phyloP scores from a whole-genome alignment of 164 flowering plant species.

The Taxillus chinensis region DNA sequence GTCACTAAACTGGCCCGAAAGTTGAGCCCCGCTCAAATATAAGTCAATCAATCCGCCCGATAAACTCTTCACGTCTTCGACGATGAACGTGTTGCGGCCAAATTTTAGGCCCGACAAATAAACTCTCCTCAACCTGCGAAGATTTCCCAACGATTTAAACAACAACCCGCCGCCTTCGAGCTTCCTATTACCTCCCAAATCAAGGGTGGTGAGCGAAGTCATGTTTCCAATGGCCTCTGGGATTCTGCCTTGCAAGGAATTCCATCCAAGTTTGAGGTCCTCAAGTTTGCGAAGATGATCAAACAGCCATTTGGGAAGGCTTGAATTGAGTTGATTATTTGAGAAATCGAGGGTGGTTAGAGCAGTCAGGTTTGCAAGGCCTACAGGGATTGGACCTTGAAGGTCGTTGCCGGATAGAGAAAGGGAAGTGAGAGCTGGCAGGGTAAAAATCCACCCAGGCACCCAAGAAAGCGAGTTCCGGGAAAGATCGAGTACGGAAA shows the following conservation, averaged over 20 bases:
- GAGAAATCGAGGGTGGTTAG: constrained; percentile 6
- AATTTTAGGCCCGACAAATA: background rate
- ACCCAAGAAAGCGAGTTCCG: background rate
- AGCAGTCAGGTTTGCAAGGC: background rate
- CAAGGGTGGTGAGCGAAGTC: constrained; percentile 3
- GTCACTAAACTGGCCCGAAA: no score
- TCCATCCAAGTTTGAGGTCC: constrained; percentile 3
- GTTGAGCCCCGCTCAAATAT: no score
- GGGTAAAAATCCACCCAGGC: background rate
- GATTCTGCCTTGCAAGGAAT: constrained; percentile 8
- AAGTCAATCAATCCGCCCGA: background rate
- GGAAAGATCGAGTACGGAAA: constrained; percentile 3
- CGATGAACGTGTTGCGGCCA: constrained; percentile 1
- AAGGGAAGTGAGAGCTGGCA: background rate
- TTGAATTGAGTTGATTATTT: constrained; percentile 4
- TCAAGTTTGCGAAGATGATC: background rate
- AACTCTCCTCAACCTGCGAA: constrained; percentile 5
- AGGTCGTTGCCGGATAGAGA: background rate
- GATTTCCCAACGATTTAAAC: constrained; percentile 1
- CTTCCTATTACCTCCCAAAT: background rate
- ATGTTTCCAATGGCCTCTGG: constrained; percentile 5
- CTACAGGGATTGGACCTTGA: background rate
- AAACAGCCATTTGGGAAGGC: constrained; percentile 15
- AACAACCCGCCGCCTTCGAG: background rate
- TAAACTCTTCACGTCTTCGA: background rate